Percentiles rank a stretch among this genome's conserved stretches.
Evolutionary conservation across 768 basidiomycete genomes (phyloP).

Genomic region (Mycena metata): DNA sequence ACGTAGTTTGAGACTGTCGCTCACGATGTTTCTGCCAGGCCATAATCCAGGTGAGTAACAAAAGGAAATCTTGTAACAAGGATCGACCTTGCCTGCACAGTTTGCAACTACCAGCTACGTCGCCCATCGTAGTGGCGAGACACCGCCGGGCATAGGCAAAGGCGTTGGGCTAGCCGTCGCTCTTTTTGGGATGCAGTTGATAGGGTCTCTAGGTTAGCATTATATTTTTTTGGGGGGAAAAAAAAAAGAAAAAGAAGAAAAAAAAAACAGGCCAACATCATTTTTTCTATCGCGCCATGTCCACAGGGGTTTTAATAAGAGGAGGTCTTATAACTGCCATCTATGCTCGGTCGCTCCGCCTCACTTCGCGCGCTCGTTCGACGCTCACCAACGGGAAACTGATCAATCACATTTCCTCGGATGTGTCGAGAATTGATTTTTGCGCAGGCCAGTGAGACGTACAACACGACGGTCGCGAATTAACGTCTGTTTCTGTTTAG

Average conservation of each 20-base stretch:
- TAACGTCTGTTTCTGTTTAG: no score
- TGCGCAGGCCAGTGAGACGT: no score
- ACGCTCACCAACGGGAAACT: slow-evolving; percentile 89
- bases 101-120: slow-evolving; percentile 76
- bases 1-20: neutral
- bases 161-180: slow-evolving; percentile 84
- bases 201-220: slow-evolving; percentile 76
- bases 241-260: no score
- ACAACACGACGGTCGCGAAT: no score
- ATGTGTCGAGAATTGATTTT: slow-evolving; percentile 93
- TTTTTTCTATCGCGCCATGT: slow-evolving; percentile 84
- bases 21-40: slow-evolving; percentile 22
- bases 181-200: slow-evolving; percentile 76
- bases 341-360: slow-evolving; percentile 80
- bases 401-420: slow-evolving; percentile 94
- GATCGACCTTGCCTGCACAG: slow-evolving; percentile 71
- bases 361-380: slow-evolving; percentile 84
- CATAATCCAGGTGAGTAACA: slow-evolving; percentile 27
- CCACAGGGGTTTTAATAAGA: slow-evolving; percentile 84
- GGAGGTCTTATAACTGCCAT: slow-evolving; percentile 91
- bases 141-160: slow-evolving; percentile 57
- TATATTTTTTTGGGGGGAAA: no score
- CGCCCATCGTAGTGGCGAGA: slow-evolving; percentile 54
- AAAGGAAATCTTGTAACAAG: neutral
- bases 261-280: slow-evolving; percentile 84